Base-by-base conservation (phyloP, 73 alveolate genomes). In the Symbiodinium natans region DNA sequence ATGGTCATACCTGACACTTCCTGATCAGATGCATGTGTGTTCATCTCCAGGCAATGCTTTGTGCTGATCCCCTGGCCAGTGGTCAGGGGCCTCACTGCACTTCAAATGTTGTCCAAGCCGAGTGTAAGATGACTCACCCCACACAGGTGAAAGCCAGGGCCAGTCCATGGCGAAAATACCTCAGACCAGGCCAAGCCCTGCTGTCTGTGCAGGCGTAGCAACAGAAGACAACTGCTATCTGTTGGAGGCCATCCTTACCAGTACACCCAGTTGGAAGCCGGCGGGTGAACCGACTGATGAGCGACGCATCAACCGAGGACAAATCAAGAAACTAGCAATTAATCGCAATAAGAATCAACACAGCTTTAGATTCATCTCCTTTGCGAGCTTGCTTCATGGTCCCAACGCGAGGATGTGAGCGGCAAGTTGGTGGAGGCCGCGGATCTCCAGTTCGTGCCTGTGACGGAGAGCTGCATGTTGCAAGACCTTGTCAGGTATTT, bases 151-250 rank as follows among this genome's bases (percentile, higher is more conserved):
- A 36, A 41, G 87, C 41, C 97, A 90, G 77, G 97, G 97, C 39
- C 97, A 90, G 52, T 90, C 97, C 17, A 83, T 90, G 80, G 48
- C 89, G 52, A 90, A 82, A 33, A 83, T 90, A 23, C 97, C 97
- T 1, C 97, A 90, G 83, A 90, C 97, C 46, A 90, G 97, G 97
- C 97, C 80, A 11, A n/a, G 80, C 80, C 31, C 27, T 23, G 40
- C 80, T 23, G 40, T 63, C 36, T 25, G 10, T 25, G 13, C 11
- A 1, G 13, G 9, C 36, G 29, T 63, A 21, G 71, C n/a, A 23
- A 15, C 71, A 15, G n/a, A 15, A n/a, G n/a, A n/a, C n/a, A n/a
- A n/a, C n/a, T n/a, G n/a, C n/a, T 46, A 13, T 13, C 59, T 13
- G 6, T 13, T n/a, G 33, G 80, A 63, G 80, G 80, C 80, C 80